Percentiles rank a stretch among this genome's conserved stretches.
phyloP scores from a whole-genome alignment of 176 grass and related monocot species.

The Stipa capillata region DNA sequence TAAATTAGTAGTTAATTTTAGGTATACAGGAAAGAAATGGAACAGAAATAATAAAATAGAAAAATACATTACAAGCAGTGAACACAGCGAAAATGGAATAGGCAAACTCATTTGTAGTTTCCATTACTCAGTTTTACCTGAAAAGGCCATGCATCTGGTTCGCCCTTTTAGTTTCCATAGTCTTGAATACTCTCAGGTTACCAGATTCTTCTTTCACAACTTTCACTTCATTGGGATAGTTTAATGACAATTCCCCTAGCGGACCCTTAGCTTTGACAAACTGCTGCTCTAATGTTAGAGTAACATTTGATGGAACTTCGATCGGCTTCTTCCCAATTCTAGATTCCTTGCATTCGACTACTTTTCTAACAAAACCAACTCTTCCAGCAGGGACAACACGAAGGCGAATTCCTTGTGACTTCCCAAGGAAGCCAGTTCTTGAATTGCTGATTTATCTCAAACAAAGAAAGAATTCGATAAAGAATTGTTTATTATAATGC shows the following conservation, averaged over 20 bases:
- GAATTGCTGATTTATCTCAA: constrained; percentile 54
- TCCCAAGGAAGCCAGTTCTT: constrained; percentile 54
- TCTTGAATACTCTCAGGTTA: constrained; percentile 57
- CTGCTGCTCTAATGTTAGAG: constrained; percentile 57
- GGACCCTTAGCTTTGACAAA: constrained; percentile 91
- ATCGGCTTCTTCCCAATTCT: constrained; percentile 91
- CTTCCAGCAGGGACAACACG: constrained; percentile 28
- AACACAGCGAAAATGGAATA: not conserved
- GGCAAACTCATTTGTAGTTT: not conserved
- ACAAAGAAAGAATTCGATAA: not conserved
- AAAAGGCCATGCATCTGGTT: constrained; percentile 98
- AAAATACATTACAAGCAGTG: not conserved
- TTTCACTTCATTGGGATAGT: constrained; percentile 67
- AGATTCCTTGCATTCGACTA: constrained; percentile 92
- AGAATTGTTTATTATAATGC: not conserved
- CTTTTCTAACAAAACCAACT: constrained; percentile 47
- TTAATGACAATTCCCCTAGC: constrained; percentile 72
- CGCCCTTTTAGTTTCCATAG: constrained; percentile 67
- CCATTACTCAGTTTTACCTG: constrained; percentile 45
- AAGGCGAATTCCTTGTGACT: constrained; percentile 29
- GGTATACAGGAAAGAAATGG: not conserved
- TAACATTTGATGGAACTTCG: constrained; percentile 78
- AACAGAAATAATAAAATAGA: not conserved
- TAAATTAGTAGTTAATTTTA: not conserved
- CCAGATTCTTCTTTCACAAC: constrained; percentile 74